Evolutionary conservation across 257 asterid species (phyloP).

Genomic region (Primulina huaijiensis): DNA sequence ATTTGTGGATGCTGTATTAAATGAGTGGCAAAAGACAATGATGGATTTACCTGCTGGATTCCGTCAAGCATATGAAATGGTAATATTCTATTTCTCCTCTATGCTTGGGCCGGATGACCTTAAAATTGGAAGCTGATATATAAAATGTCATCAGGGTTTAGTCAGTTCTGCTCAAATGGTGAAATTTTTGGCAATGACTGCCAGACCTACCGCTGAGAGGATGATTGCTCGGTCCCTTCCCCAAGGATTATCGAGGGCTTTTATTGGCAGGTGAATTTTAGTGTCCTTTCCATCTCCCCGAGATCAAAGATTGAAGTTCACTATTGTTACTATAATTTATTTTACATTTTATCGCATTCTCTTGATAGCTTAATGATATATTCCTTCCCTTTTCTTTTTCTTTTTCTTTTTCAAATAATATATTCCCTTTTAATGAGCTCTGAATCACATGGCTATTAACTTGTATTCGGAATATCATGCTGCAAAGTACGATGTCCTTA

Average conservation of each 20-base stretch:
- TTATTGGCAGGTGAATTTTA: slow-evolving; percentile 73
- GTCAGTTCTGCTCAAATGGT: slow-evolving; percentile 96
- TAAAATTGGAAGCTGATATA: slow-evolving; percentile 28
- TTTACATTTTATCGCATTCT: background rate
- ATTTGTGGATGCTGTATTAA: slow-evolving; percentile 88
- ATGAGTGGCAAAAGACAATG: slow-evolving; percentile 97
- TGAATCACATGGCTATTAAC: slow-evolving; percentile 11
- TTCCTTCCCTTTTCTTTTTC: background rate
- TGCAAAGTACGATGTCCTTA: background rate
- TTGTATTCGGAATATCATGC: background rate
- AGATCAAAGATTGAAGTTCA: background rate
- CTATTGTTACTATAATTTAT: background rate
- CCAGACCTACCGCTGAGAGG: slow-evolving; percentile 90
- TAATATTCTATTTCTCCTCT: slow-evolving; percentile 27
- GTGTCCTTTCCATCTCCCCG: background rate
- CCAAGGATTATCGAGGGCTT: slow-evolving; percentile 80
- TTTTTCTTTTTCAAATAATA: too few relatives aligned
- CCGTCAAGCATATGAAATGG: slow-evolving; percentile 98
- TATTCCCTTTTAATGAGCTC: background rate
- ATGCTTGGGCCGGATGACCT: slow-evolving; percentile 11
- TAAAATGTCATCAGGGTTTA: slow-evolving; percentile 63
- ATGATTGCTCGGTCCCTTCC: slow-evolving; percentile 84
- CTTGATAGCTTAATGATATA: slow-evolving; percentile 1
- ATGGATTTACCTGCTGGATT: slow-evolving; percentile 98
- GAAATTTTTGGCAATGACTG: slow-evolving; percentile 75